These are phyloP conservation scores for Cyclotella baltica DNA, from an alignment of 108 stramenopile genomes.

Conservation along the genomic window DNA sequence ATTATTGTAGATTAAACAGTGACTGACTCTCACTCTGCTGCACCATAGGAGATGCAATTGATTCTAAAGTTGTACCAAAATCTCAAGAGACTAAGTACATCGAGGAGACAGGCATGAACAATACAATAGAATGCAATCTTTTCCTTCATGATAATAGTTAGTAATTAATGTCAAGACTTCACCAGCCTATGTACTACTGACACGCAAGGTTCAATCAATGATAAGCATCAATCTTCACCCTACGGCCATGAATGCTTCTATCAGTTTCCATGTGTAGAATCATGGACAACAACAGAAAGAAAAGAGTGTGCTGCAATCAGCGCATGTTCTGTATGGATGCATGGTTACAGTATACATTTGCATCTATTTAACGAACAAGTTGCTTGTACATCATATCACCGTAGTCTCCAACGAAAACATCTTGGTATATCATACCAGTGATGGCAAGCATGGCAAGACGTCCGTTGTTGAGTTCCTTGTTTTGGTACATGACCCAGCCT, in stretches of 20 bases:
- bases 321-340: not conserved
- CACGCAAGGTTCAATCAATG: not conserved
- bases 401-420: constrained; percentile 80
- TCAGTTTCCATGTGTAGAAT: not conserved
- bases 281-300: not conserved
- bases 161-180: constrained; percentile 14
- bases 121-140: not conserved
- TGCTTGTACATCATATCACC: constrained; percentile 90
- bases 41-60: no score
- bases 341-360: not conserved
- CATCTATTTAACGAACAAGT: constrained; percentile 45
- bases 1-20: no score
- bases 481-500: constrained; percentile 93
- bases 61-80: no score
- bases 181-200: constrained; percentile 13
- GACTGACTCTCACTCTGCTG: no score
- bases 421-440: constrained; percentile 90
- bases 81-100: no score
- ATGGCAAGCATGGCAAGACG: constrained; percentile 96
- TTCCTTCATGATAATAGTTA: constrained; percentile 3
- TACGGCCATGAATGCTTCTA: not conserved
- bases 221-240: not conserved
- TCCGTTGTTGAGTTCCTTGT: constrained; percentile 97
- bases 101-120: no score
- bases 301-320: not conserved